Evolutionary conservation across 73 alveolate genomes (phyloP).

Genomic region (Urostyla sp.): DNA sequence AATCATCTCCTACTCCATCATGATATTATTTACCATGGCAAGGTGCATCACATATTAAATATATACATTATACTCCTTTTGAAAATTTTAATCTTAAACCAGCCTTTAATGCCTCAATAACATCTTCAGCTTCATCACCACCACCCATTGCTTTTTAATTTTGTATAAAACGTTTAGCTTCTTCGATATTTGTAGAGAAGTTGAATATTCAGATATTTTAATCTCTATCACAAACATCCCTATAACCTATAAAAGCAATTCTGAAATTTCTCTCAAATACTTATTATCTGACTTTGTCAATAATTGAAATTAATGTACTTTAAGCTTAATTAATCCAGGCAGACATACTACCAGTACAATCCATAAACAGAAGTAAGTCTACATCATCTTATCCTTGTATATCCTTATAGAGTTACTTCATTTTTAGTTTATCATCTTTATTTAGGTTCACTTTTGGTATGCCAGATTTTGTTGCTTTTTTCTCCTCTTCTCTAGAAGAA

Average conservation of each 20-base stretch:
- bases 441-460: no score
- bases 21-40: background rate
- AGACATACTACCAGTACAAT: background rate
- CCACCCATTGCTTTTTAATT: background rate
- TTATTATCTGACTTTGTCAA: background rate
- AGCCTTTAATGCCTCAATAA: background rate
- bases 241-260: no score
- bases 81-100: background rate
- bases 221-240: background rate
- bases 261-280: background rate
- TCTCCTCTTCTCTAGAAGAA: no score
- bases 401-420: background rate
- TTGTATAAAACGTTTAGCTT: background rate
- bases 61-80: background rate
- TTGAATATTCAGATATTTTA: no score
- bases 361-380: background rate
- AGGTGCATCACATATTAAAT: background rate
- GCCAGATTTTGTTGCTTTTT: no score
- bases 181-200: background rate
- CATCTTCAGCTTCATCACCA: background rate
- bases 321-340: background rate
- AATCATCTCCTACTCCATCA: background rate
- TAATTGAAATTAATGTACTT: no score
- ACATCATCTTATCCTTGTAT: background rate
- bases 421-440: background rate